Conservation (phyloP, 129 eudicot species). For the Arctium lappa region DNA sequence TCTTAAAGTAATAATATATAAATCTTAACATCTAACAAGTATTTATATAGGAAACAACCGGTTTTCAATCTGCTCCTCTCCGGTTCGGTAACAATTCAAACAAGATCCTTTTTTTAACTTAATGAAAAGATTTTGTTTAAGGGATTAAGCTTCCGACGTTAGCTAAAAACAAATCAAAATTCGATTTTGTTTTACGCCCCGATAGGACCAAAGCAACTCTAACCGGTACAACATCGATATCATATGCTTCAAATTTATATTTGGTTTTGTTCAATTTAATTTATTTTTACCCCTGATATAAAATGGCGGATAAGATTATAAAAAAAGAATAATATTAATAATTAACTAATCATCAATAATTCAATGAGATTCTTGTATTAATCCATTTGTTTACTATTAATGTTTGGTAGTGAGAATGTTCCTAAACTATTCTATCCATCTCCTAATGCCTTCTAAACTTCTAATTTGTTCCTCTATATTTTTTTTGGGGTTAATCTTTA, state of each 20-base stretch:
- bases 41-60: too few relatives aligned
- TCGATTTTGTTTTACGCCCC: too few relatives aligned
- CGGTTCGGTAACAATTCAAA: too few relatives aligned
- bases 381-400: constrained; percentile 4
- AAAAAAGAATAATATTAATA: background rate
- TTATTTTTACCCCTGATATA: too few relatives aligned
- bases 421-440: background rate
- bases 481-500: background rate
- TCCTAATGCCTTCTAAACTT: background rate
- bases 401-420: background rate
- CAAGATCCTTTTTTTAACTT: too few relatives aligned
- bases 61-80: too few relatives aligned
- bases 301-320: too few relatives aligned
- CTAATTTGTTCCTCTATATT: background rate
- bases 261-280: background rate
- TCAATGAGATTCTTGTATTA: background rate
- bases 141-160: too few relatives aligned
- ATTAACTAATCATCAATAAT: background rate
- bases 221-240: background rate
- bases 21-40: background rate
- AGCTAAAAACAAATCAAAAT: too few relatives aligned
- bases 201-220: too few relatives aligned
- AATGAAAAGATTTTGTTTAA: too few relatives aligned
- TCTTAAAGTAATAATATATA: background rate
- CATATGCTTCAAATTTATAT: background rate